These are phyloP conservation scores for Hyphodiscus hymeniophilus DNA, from an alignment of 495 filamentous ascomycete species.

Conservation along the genomic window DNA sequence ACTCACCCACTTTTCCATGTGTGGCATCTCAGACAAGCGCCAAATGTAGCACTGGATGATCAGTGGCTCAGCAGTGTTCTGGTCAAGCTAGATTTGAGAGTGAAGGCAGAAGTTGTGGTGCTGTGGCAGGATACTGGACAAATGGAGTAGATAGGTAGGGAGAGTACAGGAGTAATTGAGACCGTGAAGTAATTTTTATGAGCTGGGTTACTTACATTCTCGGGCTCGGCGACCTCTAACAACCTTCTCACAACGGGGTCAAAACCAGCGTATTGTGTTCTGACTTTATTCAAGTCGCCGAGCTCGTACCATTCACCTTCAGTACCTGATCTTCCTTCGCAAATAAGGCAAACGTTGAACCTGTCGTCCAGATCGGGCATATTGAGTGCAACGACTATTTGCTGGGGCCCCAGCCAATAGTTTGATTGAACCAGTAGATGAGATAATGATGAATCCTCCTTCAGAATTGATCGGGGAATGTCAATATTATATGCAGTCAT, in stretches of 20 bases:
- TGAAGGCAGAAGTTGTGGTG: no score
- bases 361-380: neutral
- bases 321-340: neutral
- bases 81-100: no score
- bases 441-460: neutral
- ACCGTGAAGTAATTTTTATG: no score
- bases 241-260: neutral
- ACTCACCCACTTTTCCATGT: neutral
- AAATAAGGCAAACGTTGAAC: neutral
- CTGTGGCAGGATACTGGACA: no score
- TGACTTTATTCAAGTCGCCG: neutral
- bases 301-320: neutral
- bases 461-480: neutral
- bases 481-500: neutral
- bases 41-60: constrained; percentile 1
- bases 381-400: neutral
- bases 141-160: no score
- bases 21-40: neutral
- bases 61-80: no score
- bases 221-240: neutral
- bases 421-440: neutral
- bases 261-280: neutral
- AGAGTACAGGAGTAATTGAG: no score
- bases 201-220: no score
- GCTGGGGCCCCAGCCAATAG: neutral